A percentile compares a stretch with the other conserved stretches of the same genome.
These are phyloP conservation scores for Yamadazyma trypodendri DNA, from an alignment of 1,139 yeast species.

Conservation along the genomic window DNA sequence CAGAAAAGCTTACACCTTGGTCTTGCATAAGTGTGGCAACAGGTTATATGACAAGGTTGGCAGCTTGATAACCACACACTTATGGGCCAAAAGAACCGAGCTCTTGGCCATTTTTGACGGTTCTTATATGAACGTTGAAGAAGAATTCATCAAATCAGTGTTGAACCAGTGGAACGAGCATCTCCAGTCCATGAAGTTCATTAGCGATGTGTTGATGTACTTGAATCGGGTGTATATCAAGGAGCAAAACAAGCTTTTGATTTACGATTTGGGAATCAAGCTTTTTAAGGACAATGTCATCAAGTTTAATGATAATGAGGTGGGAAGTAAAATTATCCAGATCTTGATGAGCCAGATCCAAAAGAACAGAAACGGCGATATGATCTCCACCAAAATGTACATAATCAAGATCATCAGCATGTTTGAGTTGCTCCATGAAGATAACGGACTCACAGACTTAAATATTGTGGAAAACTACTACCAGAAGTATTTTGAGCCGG, in stretches of 20 bases:
- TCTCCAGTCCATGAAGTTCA: conserved; percentile 69
- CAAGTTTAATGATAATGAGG: conserved; percentile 41
- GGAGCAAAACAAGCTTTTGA: conserved; percentile 63
- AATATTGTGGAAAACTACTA: conserved; percentile 56
- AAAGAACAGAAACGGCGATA: conserved; percentile 57
- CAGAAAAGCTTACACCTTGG: conserved; percentile 77
- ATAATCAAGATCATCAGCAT: conserved; percentile 62
- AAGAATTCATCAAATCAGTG: conserved; percentile 47
- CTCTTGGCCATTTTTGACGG: conserved; percentile 18
- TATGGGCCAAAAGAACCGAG: conserved; percentile 31
- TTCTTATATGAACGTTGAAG: conserved; percentile 13
- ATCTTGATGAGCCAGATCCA: conserved; percentile 59
- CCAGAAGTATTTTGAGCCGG: conserved; percentile 65
- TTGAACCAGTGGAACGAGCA: conserved; percentile 73
- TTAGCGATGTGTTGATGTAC: conserved; percentile 86
- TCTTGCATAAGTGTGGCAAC: conserved; percentile 70
- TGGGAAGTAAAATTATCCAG: conserved; percentile 51
- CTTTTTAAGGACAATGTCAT: conserved; percentile 50
- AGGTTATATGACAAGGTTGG: conserved; percentile 65
- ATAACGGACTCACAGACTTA: conserved; percentile 25
- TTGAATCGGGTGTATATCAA: conserved; percentile 81
- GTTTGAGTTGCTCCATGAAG: conserved; percentile 58
- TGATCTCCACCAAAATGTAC: conserved; percentile 49
- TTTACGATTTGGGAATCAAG: conserved; percentile 74
- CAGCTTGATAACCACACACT: conserved; percentile 48